A percentile compares a stretch with the other conserved stretches of the same genome.
phyloP scores from a whole-genome alignment of 1,284 basidiomycete genomes.

The Sanghuangporus weigelae region DNA sequence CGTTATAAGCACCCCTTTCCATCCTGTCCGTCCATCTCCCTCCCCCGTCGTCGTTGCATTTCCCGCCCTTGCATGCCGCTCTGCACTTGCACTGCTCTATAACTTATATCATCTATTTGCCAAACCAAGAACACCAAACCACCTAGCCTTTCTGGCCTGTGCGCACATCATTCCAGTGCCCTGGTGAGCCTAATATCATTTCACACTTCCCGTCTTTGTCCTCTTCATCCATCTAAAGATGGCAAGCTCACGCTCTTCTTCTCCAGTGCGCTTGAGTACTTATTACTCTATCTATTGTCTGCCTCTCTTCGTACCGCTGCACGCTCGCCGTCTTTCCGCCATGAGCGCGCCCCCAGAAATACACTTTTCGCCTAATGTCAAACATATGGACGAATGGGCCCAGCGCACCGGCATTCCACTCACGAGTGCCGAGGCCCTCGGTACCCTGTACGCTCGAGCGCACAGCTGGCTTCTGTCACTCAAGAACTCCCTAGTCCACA shows the following conservation, averaged over 20 bases:
- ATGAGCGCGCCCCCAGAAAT: slow-evolving; percentile 45
- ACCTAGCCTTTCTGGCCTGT: neutral
- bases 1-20: slow-evolving; percentile 5
- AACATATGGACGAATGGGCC: slow-evolving; percentile 77
- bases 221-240: neutral
- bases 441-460: slow-evolving; percentile 70
- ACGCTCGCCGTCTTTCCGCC: slow-evolving; percentile 13
- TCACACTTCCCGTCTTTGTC: neutral
- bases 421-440: slow-evolving; percentile 73
- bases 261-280: slow-evolving; percentile 5
- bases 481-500: slow-evolving; percentile 53
- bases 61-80: neutral
- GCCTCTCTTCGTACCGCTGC: neutral
- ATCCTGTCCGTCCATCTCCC: neutral
- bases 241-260: neutral
- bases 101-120: neutral
- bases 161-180: slow-evolving; percentile 2
- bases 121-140: neutral
- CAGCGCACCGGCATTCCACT: slow-evolving; percentile 69
- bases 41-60: neutral
- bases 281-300: slow-evolving; percentile 16
- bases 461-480: slow-evolving; percentile 66
- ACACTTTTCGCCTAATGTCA: slow-evolving; percentile 70
- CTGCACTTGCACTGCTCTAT: neutral
- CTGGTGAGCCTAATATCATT: neutral